A percentile compares a stretch with the other conserved stretches of the same genome.
Evolutionary conservation across 192 early-diverging fungal genomes (phyloP).

Genomic region (Coemansia sp.): DNA sequence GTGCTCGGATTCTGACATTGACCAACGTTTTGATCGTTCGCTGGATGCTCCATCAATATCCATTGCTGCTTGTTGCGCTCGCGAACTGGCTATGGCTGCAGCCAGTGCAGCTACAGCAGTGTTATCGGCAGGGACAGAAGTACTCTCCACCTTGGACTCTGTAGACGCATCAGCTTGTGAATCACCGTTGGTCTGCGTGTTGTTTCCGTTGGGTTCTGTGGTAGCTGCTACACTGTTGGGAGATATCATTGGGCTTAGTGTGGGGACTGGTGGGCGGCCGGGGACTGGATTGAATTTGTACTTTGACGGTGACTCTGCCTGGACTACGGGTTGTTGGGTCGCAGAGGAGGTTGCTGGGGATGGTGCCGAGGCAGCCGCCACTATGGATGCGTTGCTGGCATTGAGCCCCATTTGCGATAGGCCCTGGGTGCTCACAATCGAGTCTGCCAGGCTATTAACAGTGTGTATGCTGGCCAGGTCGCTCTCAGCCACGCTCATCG

Average conservation of each 20-base stretch:
- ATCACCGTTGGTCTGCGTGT: not conserved
- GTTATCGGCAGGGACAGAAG: not conserved
- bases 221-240: too few relatives aligned
- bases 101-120: not conserved
- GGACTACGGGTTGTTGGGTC: too few relatives aligned
- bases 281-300: constrained; percentile 39
- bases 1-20: constrained; percentile 3
- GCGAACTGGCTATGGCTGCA: not conserved
- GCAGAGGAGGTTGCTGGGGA: too few relatives aligned
- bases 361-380: not conserved
- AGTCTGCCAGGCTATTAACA: too few relatives aligned
- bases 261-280: constrained; percentile 39
- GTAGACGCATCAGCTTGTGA: too few relatives aligned
- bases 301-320: not conserved
- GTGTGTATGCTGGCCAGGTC: too few relatives aligned
- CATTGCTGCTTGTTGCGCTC: not conserved
- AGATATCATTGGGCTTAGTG: constrained; percentile 6
- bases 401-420: constrained; percentile 2
- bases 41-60: constrained; percentile 6
- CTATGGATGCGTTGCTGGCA: constrained; percentile 7
- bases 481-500: constrained; percentile 10
- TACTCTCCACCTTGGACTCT: too few relatives aligned
- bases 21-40: constrained; percentile 9
- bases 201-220: too few relatives aligned
- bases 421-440: too few relatives aligned